Evolutionary conservation across 176 grass and related monocot genomes (phyloP), one percentile per base, ranked within the genome.

Genomic region (Guadua angustifolia): DNA sequence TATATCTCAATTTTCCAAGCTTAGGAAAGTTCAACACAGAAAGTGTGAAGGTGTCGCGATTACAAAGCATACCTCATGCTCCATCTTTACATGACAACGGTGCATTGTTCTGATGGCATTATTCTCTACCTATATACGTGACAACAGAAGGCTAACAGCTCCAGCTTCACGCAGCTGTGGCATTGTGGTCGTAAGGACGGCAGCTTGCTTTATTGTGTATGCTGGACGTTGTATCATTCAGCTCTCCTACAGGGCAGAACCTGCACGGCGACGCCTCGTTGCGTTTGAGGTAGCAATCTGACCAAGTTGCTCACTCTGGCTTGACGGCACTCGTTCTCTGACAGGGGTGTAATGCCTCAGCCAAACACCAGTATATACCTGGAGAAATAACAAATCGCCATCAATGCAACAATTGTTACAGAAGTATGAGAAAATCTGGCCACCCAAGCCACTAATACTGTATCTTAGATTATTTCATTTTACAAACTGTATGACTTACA

Each of bases 311-410:
- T 98, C 93, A 6, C 68, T 63, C 10, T 94, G 66, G 63, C 61
- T 91, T 71, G 91, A 88, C 18, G 82, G 9, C 65, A 74, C 60
- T 66, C 96, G 63, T 86, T 95, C 93, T 85, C 69, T 73, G 9
- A 87, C 79, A 16, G 93, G 88, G 1, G 55, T 88, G 35, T 95
- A 98, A 85, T 98, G 93, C 36, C 93, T 90, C 47, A 95, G 24
- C 96, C 93, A 98, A 51, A 84, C 71, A 3, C 96, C 93, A 15
- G 91, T 94, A 33, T 92, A 95, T 33, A 98, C 93, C 96, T 95
- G 76, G 43, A 78, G 40, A 67, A 78, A 49, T 55, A 57, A 2
- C 10, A 66, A 33, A 19, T 0, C 18, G 69, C 59, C 52, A 43
- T 47, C 3, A 33, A 15, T 8, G 6, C 7, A 80, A 17, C 40